Evolutionary conservation across 1,139 yeast genomes (phyloP), one percentile per base, ranked within the genome.

Genomic region (Spencermartinsiella ligniputridi): DNA sequence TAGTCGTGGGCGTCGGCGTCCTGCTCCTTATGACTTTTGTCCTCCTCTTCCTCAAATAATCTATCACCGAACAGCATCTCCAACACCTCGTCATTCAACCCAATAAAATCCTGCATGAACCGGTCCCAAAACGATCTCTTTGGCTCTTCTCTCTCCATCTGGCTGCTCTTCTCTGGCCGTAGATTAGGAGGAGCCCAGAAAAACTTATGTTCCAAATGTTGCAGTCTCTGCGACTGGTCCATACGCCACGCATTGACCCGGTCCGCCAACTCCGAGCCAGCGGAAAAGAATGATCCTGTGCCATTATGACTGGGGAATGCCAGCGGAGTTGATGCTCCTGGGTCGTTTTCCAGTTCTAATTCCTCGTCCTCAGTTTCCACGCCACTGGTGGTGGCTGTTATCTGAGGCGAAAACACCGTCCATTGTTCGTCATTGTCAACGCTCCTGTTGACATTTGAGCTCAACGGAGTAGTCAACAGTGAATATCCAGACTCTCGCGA

Each of bases 171-270:
- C 11, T 27, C 12, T 12, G 16, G 15, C 33, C 13, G 11, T 15
- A 27, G 32, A 8, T 15, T 3, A 18, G 24, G 6, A 11, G 16
- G 16, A 8, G 40, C 12, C 20, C 22, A 20, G 21, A 37, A 37
- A 27, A 24, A 37, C 24, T 37, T 37, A 11, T 27, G 21, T 13
- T 37, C 40, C 15, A 60, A 51, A 36, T 60, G 51, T 40, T 53
- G 54, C 40, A 63, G 53, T 13, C 60, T 58, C 50, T 61, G 60
- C 24, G 67, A 59, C 54, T 67, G 71, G 46, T 64, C 68, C 13
- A 66, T 52, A 17, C 71, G 53, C 71, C 71, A 67, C 20, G 66
- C 66, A 48, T 66, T 66, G 25, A 67, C 59, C 13, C 71, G 59
- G 18, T 65, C 69, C 22, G 59, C 51, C 37, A 61, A 42, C 33